Evolutionary conservation across 2,329 filamentous ascomycete species (phyloP), one percentile per base, ranked within the genome.

Genomic region (Fusarium denticulatum): DNA sequence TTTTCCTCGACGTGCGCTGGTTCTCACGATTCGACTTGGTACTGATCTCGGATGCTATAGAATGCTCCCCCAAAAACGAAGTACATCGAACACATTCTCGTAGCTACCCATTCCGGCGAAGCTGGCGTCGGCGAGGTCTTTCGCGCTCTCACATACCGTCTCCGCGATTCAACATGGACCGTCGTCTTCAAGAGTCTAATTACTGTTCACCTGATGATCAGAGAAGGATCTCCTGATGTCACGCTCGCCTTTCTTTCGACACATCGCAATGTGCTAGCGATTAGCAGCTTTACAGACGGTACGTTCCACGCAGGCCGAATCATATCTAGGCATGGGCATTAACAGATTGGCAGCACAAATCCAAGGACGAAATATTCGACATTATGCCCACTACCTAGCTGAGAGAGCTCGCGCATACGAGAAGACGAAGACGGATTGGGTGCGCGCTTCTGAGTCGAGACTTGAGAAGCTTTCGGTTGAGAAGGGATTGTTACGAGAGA

Each of bases 161-260:
- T 99, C 75, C 92, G 95, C 81, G 96, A 99, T 82, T 96, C 96
- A 76, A 97, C 96, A 87, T 99, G 96, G 96, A 99, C 96, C n/a
- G 95, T 98, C 65, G 96, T 97, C 74, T 97, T 98, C 91, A 99
- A 99, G 86, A 92, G 94, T 78, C 87, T 99, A 76, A 97, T 98
- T 78, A 96, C 97, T 55, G 91, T 97, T 52, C 96, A 99, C 82
- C 86, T 98, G 70, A 98, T 99, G 96, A 96, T 99, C 81, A 91
- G 96, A 76, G 96, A 99, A 85, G 96, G 96, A 60, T 92, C 95
- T 73, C 91, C 92, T 39, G 94, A 98, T 81, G 93, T 95, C 55
- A 97, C 96, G 6, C 87, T 99, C 74, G 89, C 91, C 70, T 98
- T 94, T 79, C 89, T 99, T 39, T 89, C 95, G 47, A 92, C 93